phyloP scores from a whole-genome alignment of 345 rosid genomes.

The Conringia planisiliqua region DNA sequence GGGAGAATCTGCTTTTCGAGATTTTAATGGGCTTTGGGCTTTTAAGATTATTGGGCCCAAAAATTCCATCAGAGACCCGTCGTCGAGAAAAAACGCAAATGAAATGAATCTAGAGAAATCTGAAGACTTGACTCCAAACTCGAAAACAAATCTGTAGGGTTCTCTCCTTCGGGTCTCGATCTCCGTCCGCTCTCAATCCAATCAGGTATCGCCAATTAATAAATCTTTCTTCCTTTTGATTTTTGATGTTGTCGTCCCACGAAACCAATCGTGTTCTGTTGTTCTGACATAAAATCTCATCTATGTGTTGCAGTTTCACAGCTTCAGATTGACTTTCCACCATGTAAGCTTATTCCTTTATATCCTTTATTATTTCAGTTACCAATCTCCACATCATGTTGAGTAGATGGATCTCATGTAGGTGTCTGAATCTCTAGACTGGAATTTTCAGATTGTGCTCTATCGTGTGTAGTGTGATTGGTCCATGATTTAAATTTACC shows the following conservation, averaged over 20 bases:
- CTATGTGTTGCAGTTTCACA: slow-evolving; percentile 7
- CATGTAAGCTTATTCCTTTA: slow-evolving; percentile 23
- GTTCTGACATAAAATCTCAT: not conserved
- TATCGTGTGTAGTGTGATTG: not conserved
- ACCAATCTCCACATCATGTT: slow-evolving; percentile 1
- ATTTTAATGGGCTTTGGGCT: slow-evolving; percentile 12
- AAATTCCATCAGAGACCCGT: not conserved
- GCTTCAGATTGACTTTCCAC: slow-evolving; percentile 26
- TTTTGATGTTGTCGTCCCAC: not conserved
- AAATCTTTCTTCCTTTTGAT: not conserved
- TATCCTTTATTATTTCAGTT: not conserved
- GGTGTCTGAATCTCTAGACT: not conserved
- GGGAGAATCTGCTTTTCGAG: not conserved
- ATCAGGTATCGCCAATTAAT: slow-evolving; percentile 8
- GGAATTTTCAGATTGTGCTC: slow-evolving; percentile 10
- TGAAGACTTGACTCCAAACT: not conserved
- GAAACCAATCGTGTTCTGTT: not conserved
- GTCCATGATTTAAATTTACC: not conserved
- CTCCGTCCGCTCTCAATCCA: slow-evolving; percentile 26
- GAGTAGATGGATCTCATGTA: slow-evolving; percentile 17
- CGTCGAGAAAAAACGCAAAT: not conserved
- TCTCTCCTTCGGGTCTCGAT: slow-evolving; percentile 23
- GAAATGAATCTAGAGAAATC: slow-evolving; percentile 28
- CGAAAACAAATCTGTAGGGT: slow-evolving; percentile 22
- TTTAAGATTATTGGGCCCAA: not conserved